Evolutionary conservation across 306 rosid genomes (phyloP).

Genomic region (Leucaena leucocephala): DNA sequence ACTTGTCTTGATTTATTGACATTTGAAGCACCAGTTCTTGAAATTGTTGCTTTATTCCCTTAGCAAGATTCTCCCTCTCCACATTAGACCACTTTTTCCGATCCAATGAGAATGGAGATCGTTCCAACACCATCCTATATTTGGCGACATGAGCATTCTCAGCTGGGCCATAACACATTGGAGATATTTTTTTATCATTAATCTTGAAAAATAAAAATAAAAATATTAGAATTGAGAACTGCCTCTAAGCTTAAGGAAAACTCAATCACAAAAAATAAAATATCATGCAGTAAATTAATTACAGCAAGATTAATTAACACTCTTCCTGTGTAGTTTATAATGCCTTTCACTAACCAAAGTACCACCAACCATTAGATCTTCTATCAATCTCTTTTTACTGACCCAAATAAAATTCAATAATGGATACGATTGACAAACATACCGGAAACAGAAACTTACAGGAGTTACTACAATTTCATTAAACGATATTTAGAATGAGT

Average conservation of each 20-base stretch:
- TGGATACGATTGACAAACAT: conserved; percentile 5
- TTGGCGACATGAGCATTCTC: conserved; percentile 73
- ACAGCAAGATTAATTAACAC: conserved; percentile 9
- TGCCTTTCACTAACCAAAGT: not conserved
- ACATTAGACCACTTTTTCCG: conserved; percentile 72
- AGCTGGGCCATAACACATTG: conserved; percentile 70
- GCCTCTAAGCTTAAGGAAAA: conserved; percentile 18
- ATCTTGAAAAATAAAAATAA: conserved; percentile 38
- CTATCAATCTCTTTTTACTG: not conserved
- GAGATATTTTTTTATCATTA: conserved; percentile 50
- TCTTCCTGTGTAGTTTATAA: not conserved
- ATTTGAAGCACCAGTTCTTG: conserved; percentile 71
- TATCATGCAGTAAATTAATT: not conserved
- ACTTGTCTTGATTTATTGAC: conserved; percentile 67
- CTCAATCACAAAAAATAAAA: conserved; percentile 13
- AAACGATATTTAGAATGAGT: not conserved
- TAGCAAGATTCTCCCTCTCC: conserved; percentile 68
- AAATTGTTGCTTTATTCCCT: conserved; percentile 89
- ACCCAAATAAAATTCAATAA: conserved; percentile 11
- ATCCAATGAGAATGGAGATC: conserved; percentile 61
- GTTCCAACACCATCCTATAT: conserved; percentile 66
- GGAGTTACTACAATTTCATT: conserved; percentile 13
- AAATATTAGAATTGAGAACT: conserved; percentile 23
- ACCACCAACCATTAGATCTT: conserved; percentile 1
- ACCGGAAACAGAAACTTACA: not conserved